phyloP scores from a whole-genome alignment of 2,329 filamentous ascomycete genomes.

The Neobulgaria alba region DNA sequence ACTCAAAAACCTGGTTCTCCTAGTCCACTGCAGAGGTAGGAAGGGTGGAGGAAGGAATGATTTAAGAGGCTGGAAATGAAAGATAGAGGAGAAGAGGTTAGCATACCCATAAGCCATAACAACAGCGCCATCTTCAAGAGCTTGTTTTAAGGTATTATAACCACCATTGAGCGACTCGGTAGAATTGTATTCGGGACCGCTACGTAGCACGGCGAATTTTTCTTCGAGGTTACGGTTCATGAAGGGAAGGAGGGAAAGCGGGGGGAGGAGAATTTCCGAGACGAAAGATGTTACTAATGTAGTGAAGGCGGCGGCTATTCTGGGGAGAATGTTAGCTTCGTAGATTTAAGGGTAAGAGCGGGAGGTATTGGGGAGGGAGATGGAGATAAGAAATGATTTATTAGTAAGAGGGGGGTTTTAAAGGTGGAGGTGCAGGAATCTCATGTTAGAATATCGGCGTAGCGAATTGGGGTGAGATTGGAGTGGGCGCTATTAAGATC shows the following conservation, averaged over 20 bases:
- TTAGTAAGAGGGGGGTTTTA: too few species aligned
- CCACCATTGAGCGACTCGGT: conserved; percentile 34
- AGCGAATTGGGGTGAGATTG: too few species aligned
- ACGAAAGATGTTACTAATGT: conserved; percentile 65
- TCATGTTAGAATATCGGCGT: too few species aligned
- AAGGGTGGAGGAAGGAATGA: too few species aligned
- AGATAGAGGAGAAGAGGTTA: neutral
- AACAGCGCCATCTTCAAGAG: conserved; percentile 61
- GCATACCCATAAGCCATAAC: conserved; percentile 62
- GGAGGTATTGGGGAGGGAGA: too few species aligned
- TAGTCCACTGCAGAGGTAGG: neutral
- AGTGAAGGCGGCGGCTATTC: conserved; percentile 63
- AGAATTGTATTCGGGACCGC: conserved; percentile 43
- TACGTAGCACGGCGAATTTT: conserved; percentile 59
- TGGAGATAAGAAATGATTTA: too few species aligned
- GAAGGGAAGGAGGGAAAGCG: conserved; percentile 60
- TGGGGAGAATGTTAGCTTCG: too few species aligned
- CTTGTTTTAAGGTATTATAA: conserved; percentile 64
- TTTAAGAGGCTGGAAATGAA: too few species aligned
- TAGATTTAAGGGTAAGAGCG: too few species aligned
- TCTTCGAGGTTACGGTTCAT: conserved; percentile 64
- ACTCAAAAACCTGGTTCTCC: neutral
- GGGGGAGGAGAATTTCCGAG: conserved; percentile 59
- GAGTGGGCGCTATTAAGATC: too few species aligned
- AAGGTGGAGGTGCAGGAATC: too few species aligned